Evolutionary conservation across 192 early-diverging fungal genomes (phyloP), one percentile per base, ranked within the genome.

Genomic region (Backusella parvicylindrica): DNA sequence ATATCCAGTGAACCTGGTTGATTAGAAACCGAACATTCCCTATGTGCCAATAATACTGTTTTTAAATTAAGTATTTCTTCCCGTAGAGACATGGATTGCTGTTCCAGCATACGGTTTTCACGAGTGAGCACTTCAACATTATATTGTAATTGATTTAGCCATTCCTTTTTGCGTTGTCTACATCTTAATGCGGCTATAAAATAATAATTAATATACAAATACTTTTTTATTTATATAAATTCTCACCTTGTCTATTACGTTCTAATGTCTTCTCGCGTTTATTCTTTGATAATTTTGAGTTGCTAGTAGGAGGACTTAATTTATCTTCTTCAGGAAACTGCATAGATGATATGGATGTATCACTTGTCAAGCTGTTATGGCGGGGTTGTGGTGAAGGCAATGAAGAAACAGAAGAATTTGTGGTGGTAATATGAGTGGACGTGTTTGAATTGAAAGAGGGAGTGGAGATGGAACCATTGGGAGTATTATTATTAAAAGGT

Each of bases 161-260:
- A 95, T 77, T 93, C 84, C 82, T 96, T 96, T 81, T 97, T 97
- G 69, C 94, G 91, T 74, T 94, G 94, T n/a, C 95, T 88, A 75
- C 95, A 97, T 84, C 96, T 97, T 23, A 92, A 83, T 1, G 95
- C 95, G 33, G 95, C 95, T 83, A 77, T 31, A 26, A 68, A 23
- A 21, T n/a, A n/a, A 67, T 6, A 23, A 67, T 9, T 21, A 37
- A 60, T 60, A 60, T 13, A 11, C 28, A 60, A 60, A 60, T 28
- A 11, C 0, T 13, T 4, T 26, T 28, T 21, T 28, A 43, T 15
- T 0, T 15, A 4, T 60, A 12, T 60, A 9, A 9, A 9, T 38
- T 38, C 37, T 60, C 28, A 60, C 53, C 53, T 60, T 60, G 53
- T 15, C 53, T 60, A 60, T 60, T 60, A 28, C 53, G 53, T 13